phyloP scores from a whole-genome alignment of 768 basidiomycete genomes.

The Candolleomyces aberdarensis region DNA sequence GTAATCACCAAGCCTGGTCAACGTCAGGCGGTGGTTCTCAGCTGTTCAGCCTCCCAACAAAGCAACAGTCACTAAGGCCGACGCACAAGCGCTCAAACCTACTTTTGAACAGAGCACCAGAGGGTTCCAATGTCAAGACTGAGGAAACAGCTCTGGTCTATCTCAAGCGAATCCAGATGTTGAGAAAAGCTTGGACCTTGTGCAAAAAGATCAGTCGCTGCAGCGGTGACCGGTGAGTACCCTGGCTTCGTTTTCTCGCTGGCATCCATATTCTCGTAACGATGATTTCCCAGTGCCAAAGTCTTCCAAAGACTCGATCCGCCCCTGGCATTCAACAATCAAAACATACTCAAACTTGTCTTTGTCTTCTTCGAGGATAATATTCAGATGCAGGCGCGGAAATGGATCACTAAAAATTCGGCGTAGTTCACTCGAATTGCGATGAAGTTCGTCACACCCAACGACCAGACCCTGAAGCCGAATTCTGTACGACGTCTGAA shows the following conservation, averaged over 20 bases:
- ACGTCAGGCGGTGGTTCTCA: background rate
- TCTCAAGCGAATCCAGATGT: background rate
- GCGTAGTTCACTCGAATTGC: background rate
- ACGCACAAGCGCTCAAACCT: background rate
- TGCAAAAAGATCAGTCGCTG: background rate
- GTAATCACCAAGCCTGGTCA: no score
- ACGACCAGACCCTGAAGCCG: background rate
- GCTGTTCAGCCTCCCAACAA: background rate
- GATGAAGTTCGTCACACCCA: background rate
- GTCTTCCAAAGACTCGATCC: background rate
- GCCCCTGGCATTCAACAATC: background rate
- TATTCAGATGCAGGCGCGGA: background rate
- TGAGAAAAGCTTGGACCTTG: background rate
- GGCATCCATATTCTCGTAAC: no score
- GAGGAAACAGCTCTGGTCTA: background rate
- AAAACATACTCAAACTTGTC: background rate
- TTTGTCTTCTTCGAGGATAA: background rate
- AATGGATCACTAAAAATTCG: background rate
- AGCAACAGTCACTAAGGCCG: background rate
- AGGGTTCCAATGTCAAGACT: background rate
- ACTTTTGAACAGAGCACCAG: background rate
- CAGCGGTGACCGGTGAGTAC: background rate
- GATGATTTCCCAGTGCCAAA: no score
- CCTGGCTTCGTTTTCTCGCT: background rate
- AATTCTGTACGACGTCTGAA: background rate